A percentile compares a stretch with the other conserved stretches of the same genome.
phyloP scores from a whole-genome alignment of 768 basidiomycete species.

The Trametes cubensis region DNA sequence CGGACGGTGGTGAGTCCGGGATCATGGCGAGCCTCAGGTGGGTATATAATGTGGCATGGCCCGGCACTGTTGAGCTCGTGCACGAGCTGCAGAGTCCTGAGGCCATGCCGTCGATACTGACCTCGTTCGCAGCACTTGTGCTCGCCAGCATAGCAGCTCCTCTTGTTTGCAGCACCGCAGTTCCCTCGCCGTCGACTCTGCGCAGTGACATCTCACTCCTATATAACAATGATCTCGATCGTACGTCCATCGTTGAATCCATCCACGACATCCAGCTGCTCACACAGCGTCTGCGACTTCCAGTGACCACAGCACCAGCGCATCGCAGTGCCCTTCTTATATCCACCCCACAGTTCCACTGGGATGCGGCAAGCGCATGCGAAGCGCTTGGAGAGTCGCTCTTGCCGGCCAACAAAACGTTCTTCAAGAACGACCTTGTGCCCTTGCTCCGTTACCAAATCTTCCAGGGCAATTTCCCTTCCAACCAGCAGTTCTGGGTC shows the following conservation, averaged over 20 bases:
- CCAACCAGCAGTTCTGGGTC: conserved; percentile 29
- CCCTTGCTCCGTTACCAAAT: conserved; percentile 30
- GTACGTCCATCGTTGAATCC: conserved; percentile 3
- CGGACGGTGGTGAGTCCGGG: neutral
- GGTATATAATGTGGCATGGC: conserved; percentile 8
- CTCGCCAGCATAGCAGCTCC: neutral
- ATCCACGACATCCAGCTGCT: too few relatives aligned
- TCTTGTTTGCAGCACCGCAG: conserved; percentile 6
- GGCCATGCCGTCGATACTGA: conserved; percentile 2
- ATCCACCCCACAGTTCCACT: conserved; percentile 17
- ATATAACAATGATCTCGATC: conserved; percentile 32
- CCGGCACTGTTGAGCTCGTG: neutral
- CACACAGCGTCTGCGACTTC: neutral
- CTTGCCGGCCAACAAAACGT: conserved; percentile 26
- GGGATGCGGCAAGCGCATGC: conserved; percentile 24
- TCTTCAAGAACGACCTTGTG: conserved; percentile 26
- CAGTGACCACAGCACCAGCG: conserved; percentile 26
- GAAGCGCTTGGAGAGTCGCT: conserved; percentile 29
- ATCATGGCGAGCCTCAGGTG: neutral
- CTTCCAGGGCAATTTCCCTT: conserved; percentile 22
- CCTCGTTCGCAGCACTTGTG: neutral
- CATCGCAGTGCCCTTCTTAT: conserved; percentile 28
- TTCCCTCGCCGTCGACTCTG: conserved; percentile 19
- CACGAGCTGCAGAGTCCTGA: neutral
- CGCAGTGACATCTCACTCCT: conserved; percentile 28